Evolutionary conservation across 108 stramenopile genomes (phyloP).

Genomic region (Thalassiosira profunda): DNA sequence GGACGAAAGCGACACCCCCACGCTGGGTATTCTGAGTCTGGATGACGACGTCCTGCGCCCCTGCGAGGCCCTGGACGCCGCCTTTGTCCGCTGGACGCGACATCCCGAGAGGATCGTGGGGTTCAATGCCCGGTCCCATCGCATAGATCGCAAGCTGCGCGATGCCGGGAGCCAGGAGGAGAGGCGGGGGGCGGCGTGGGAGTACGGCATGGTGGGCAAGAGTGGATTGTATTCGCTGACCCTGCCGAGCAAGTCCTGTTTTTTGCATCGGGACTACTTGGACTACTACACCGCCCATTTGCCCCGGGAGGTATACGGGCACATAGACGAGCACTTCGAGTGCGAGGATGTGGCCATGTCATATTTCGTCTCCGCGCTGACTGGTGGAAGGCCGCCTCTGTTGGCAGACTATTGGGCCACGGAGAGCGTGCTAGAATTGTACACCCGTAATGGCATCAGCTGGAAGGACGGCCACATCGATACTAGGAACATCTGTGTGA

Average conservation of each 20-base stretch:
- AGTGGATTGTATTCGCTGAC: slow-evolving; percentile 57
- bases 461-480: slow-evolving; percentile 65
- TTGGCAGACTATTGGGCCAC: slow-evolving; percentile 86
- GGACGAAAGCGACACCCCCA: slow-evolving; percentile 55
- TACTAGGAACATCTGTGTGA: slow-evolving; percentile 74
- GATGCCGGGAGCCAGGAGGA: background rate
- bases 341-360: slow-evolving; percentile 92
- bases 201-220: background rate
- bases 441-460: slow-evolving; percentile 44
- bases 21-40: slow-evolving; percentile 77
- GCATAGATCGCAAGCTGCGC: slow-evolving; percentile 18
- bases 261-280: slow-evolving; percentile 82
- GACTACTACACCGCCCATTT: slow-evolving; percentile 65
- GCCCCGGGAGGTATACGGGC: slow-evolving; percentile 59
- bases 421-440: slow-evolving; percentile 64
- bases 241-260: slow-evolving; percentile 72
- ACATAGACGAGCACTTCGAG: slow-evolving; percentile 67
- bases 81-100: slow-evolving; percentile 79
- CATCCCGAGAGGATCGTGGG: slow-evolving; percentile 86
- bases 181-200: background rate
- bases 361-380: slow-evolving; percentile 73
- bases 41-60: slow-evolving; percentile 90
- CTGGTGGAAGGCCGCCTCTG: slow-evolving; percentile 70
- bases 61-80: slow-evolving; percentile 84
- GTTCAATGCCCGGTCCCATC: slow-evolving; percentile 77